Evolutionary conservation across 2,329 filamentous ascomycete genomes (phyloP).

Genomic region (Albophoma yamanashiensis): DNA sequence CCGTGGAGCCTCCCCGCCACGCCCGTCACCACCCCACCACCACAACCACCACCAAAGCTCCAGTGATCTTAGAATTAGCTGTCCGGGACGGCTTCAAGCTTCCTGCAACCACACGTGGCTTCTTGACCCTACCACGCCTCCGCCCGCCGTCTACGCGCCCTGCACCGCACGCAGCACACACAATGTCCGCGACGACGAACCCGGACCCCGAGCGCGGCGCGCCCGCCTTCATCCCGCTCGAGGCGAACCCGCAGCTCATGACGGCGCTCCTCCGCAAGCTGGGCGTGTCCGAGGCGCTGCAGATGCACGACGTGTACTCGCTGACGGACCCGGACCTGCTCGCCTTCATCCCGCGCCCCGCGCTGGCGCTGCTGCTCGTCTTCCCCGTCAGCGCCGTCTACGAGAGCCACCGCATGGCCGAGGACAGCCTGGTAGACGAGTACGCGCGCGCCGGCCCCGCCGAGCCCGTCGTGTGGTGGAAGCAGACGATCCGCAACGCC

Average conservation of each 20-base stretch:
- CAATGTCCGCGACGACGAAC: conserved; percentile 23
- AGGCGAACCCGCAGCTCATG: conserved; percentile 83
- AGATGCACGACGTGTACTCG: conserved; percentile 85
- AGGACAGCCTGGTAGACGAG: conserved; percentile 53
- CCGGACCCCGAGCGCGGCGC: conserved; percentile 27
- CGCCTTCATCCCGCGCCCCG: conserved; percentile 77
- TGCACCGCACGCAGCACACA: not conserved
- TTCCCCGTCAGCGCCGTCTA: conserved; percentile 77
- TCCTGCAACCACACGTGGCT: not conserved
- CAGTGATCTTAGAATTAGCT: not conserved
- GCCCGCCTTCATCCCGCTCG: conserved; percentile 47
- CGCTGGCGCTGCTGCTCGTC: conserved; percentile 80
- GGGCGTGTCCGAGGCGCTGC: conserved; percentile 65
- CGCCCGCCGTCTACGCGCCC: no score
- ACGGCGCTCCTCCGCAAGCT: conserved; percentile 71
- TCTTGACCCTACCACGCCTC: not conserved
- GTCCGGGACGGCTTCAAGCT: not conserved
- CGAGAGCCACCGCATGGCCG: conserved; percentile 62
- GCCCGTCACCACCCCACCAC: not conserved
- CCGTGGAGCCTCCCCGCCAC: not conserved
- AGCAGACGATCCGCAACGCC: conserved; percentile 87
- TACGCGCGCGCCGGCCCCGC: conserved; percentile 57
- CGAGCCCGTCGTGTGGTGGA: conserved; percentile 87
- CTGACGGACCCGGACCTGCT: conserved; percentile 79
- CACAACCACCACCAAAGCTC: not conserved